These are phyloP conservation scores for Beauveria brongniartii DNA, from an alignment of 2,329 filamentous ascomycete species.

Conservation along the genomic window DNA sequence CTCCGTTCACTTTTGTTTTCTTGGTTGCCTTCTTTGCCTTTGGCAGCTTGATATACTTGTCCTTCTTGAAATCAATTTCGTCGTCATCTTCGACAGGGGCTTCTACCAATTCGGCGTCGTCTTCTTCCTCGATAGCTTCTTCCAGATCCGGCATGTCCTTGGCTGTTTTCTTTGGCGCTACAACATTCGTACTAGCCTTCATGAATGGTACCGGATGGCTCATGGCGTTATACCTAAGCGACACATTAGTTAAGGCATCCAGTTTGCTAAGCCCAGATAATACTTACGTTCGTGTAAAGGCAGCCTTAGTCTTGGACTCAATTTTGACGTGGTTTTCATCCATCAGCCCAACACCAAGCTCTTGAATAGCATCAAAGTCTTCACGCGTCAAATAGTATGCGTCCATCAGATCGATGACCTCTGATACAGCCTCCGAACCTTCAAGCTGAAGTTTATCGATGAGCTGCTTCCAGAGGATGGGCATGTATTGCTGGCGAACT, in stretches of 20 bases:
- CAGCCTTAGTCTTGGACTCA: slow-evolving; percentile 75
- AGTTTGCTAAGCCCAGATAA: not conserved
- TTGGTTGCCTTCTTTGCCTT: slow-evolving; percentile 57
- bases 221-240: slow-evolving; percentile 70
- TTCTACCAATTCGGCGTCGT: slow-evolving; percentile 58
- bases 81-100: slow-evolving; percentile 61
- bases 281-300: slow-evolving; percentile 80
- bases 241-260: slow-evolving; percentile 8
- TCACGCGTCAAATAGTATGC: slow-evolving; percentile 92
- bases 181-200: slow-evolving; percentile 68
- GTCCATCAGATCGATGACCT: slow-evolving; percentile 93
- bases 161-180: slow-evolving; percentile 61
- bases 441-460: slow-evolving; percentile 66
- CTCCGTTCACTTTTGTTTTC: slow-evolving; percentile 32
- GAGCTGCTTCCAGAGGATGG: slow-evolving; percentile 74
- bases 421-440: slow-evolving; percentile 72
- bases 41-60: slow-evolving; percentile 91
- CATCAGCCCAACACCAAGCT: slow-evolving; percentile 83
- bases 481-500: slow-evolving; percentile 88
- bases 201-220: slow-evolving; percentile 92
- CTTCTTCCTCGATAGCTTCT: slow-evolving; percentile 90
- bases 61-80: slow-evolving; percentile 78
- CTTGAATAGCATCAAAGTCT: slow-evolving; percentile 86
- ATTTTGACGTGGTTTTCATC: slow-evolving; percentile 67
- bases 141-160: slow-evolving; percentile 87